A percentile compares a stretch with the other conserved stretches of the same genome.
phyloP scores from a whole-genome alignment of 1,284 basidiomycete species.

The Cerrena zonata region DNA sequence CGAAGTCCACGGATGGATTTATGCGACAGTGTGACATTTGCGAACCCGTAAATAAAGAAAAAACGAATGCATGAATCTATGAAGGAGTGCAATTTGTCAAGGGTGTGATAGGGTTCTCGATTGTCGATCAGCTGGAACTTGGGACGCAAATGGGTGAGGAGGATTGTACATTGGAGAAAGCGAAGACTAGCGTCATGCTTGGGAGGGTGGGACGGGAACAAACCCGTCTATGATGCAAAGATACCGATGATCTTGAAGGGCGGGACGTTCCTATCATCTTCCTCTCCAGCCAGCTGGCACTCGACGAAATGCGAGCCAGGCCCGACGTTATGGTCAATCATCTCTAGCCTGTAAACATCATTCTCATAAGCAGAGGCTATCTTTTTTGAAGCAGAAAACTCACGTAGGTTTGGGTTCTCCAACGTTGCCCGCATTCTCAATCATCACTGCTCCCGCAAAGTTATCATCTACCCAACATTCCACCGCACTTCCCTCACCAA shows the following conservation, averaged over 20 bases:
- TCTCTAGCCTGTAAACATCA: slow-evolving; percentile 45
- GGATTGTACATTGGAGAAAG: too few relatives aligned
- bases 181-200: too few relatives aligned
- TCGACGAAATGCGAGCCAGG: slow-evolving; percentile 83
- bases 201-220: too few relatives aligned
- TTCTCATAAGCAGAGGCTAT: not conserved
- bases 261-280: slow-evolving; percentile 60
- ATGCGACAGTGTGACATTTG: too few relatives aligned
- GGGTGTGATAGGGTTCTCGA: too few relatives aligned
- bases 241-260: slow-evolving; percentile 84
- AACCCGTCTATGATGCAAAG: slow-evolving; percentile 67
- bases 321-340: slow-evolving; percentile 75
- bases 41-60: too few relatives aligned
- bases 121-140: too few relatives aligned
- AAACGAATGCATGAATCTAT: too few relatives aligned
- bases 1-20: too few relatives aligned
- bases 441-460: slow-evolving; percentile 50
- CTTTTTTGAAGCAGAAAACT: slow-evolving; percentile 27
- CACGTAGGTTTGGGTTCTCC: slow-evolving; percentile 48
- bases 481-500: slow-evolving; percentile 55
- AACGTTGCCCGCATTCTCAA: slow-evolving; percentile 58
- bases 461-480: slow-evolving; percentile 88
- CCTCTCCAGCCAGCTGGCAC: slow-evolving; percentile 74
- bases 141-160: too few relatives aligned
- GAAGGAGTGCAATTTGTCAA: too few relatives aligned